phyloP scores from a whole-genome alignment of 2,329 filamentous ascomycete genomes.

The Calonectria montana region DNA sequence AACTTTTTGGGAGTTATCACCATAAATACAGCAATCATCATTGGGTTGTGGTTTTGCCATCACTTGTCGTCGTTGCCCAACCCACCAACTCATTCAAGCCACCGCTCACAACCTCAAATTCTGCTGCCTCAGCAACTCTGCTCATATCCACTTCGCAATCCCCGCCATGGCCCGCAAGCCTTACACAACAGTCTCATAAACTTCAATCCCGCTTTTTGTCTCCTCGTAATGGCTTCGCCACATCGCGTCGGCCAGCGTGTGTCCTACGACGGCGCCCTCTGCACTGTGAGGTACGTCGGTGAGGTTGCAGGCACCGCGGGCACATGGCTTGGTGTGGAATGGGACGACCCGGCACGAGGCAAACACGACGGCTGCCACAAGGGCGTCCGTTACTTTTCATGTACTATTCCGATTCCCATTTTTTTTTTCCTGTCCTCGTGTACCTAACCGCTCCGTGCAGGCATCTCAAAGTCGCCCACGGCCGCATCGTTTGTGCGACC shows the following conservation, averaged over 20 bases:
- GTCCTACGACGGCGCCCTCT: conserved; percentile 81
- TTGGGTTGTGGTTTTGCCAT: background rate
- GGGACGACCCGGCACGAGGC: conserved; percentile 87
- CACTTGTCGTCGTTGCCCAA: background rate
- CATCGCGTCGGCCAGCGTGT: conserved; percentile 77
- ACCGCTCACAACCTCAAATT: conserved; percentile 26
- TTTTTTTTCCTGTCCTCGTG: background rate
- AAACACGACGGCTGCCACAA: conserved; percentile 91
- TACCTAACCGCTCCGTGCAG: conserved; percentile 46
- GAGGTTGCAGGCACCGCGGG: conserved; percentile 80
- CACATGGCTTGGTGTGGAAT: conserved; percentile 94
- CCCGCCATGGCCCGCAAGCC: conserved; percentile 4
- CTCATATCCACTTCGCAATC: conserved; percentile 6
- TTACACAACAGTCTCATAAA: background rate
- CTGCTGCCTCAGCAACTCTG: conserved; percentile 25
- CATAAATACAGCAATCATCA: background rate
- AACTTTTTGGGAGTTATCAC: background rate
- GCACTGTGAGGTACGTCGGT: conserved; percentile 88
- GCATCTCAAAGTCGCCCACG: conserved; percentile 72
- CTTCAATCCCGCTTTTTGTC: background rate
- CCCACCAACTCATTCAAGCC: background rate
- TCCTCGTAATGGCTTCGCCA: conserved; percentile 50
- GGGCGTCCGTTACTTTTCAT: conserved; percentile 83
- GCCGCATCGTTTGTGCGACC: conserved; percentile 91
- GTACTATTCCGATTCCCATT: conserved; percentile 59